Evolutionary conservation across 306 rosid genomes (phyloP), one percentile per base, ranked within the genome.

Genomic region (Castanea crenata): DNA sequence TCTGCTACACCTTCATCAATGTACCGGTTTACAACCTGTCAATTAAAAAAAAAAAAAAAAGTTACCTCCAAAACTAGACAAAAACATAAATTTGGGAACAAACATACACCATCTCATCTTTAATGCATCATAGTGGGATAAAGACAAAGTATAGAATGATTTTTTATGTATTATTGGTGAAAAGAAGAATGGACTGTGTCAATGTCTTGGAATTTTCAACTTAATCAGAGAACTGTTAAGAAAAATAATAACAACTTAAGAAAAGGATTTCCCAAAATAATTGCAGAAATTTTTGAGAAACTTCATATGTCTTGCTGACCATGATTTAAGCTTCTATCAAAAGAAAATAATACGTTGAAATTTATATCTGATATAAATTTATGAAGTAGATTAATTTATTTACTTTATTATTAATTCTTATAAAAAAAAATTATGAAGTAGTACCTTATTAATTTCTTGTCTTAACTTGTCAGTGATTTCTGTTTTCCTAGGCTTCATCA

Each of bases 1-100:
- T 95, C 99, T 9, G 99, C 99, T 59, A 93, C 90, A 80, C 99
- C 99, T 85, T 93, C 99, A 79, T 95, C 98, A 68, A 95, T 95
- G 73, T 93, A 95, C 13, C 96, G 89, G 82, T 95, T 90, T 31
- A 95, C 99, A 78, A 95, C 99, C 99, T 95, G 88, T 64, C 79
- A 80, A 80, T 69, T 71, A 75, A 77, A 64, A 76, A 44, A 13
- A 73, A 61, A 63, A 5, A 61, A 63, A 34, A 1, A 38, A 38
- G 10, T 41, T 8, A 2, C 46, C 46, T 41, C 46, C 46, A 8
- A 41, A 41, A 6, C 32, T 21, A 71, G 21, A 56, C 29, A 29
- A 23, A 14, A 23, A 74, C 9, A 38, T 56, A 74, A 31, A 10
- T 56, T 11, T 35, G 29, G 4, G 46, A 44, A 62, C 15, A 19